Percentiles rank a stretch among this genome's conserved stretches.
These are phyloP conservation scores for Colletotrichum tofieldiae DNA, from an alignment of 2,329 filamentous ascomycete species.

Conservation along the genomic window DNA sequence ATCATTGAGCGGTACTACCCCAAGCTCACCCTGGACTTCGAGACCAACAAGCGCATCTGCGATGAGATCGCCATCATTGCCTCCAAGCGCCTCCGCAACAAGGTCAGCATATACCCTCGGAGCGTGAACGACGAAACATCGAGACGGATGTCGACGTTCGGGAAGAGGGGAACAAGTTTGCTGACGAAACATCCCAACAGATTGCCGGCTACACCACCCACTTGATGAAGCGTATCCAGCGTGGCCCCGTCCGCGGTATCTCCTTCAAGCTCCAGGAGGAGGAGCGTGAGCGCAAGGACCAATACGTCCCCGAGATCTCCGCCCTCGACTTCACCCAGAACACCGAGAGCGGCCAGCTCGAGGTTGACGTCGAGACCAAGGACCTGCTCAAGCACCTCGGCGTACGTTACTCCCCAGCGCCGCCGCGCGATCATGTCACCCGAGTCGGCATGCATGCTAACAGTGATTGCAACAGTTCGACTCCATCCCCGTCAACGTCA, in stretches of 20 bases:
- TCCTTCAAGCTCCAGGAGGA: conserved; percentile 99
- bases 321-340: conserved; percentile 98
- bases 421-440: neutral
- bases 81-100: conserved; percentile 99
- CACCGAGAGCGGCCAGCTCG: conserved; percentile 92
- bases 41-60: conserved; percentile 99
- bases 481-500: conserved; percentile 95
- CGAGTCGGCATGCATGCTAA: conserved; percentile 47
- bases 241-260: conserved; percentile 98
- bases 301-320: conserved; percentile 99
- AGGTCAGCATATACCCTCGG: conserved; percentile 71
- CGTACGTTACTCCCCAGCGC: conserved; percentile 73
- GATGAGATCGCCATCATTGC: conserved; percentile 99
- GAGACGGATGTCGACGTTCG: too few relatives aligned
- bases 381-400: conserved; percentile 98
- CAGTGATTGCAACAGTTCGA: conserved; percentile 80
- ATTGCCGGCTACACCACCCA: conserved; percentile 99
- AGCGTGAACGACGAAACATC: neutral
- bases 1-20: conserved; percentile 99
- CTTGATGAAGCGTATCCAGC: conserved; percentile 99
- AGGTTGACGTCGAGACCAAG: conserved; percentile 98
- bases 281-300: conserved; percentile 99
- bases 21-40: conserved; percentile 98
- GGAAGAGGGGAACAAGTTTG: neutral
- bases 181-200: conserved; percentile 59